Evolutionary conservation across 1,284 basidiomycete species (phyloP).

Genomic region (Clitocybe nebularis): DNA sequence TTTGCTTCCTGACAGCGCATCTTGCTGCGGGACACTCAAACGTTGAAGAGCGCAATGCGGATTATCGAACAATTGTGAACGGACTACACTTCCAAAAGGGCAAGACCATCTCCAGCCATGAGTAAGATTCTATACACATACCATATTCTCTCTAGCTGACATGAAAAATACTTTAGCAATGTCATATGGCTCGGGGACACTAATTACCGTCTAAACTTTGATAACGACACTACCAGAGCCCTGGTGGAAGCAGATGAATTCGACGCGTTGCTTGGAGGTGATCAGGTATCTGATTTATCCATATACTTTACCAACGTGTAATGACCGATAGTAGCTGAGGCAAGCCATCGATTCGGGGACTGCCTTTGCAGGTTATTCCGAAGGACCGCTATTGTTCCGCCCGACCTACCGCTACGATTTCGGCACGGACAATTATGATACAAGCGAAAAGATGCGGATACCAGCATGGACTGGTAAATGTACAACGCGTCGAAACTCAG

Average conservation of each 20-base stretch:
- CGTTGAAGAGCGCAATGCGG: slow-evolving; percentile 86
- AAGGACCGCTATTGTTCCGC: slow-evolving; percentile 84
- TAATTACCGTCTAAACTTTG: slow-evolving; percentile 90
- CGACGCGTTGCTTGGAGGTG: slow-evolving; percentile 71
- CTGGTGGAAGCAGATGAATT: slow-evolving; percentile 64
- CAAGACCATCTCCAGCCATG: slow-evolving; percentile 84
- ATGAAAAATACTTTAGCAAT: slow-evolving; percentile 47
- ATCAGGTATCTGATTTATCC: slow-evolving; percentile 62
- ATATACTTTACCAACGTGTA: slow-evolving; percentile 6
- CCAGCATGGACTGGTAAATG: slow-evolving; percentile 92
- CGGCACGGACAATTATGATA: slow-evolving; percentile 86
- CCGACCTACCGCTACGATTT: slow-evolving; percentile 90
- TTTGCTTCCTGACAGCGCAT: slow-evolving; percentile 96
- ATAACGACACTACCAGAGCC: slow-evolving; percentile 76
- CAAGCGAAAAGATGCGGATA: slow-evolving; percentile 93
- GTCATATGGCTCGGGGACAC: slow-evolving; percentile 93
- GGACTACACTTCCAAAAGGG: slow-evolving; percentile 88
- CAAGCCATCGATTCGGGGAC: slow-evolving; percentile 65
- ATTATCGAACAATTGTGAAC: slow-evolving; percentile 84
- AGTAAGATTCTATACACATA: slow-evolving; percentile 49
- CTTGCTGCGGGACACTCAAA: slow-evolving; percentile 92
- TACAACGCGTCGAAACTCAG: neutral
- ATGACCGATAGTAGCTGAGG: slow-evolving; percentile 47
- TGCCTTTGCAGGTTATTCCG: slow-evolving; percentile 83
- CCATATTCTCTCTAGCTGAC: slow-evolving; percentile 2